Evolutionary conservation across 2,329 filamentous ascomycete species (phyloP), one percentile per base, ranked within the genome.

Genomic region (Diaporthe humulicola): DNA sequence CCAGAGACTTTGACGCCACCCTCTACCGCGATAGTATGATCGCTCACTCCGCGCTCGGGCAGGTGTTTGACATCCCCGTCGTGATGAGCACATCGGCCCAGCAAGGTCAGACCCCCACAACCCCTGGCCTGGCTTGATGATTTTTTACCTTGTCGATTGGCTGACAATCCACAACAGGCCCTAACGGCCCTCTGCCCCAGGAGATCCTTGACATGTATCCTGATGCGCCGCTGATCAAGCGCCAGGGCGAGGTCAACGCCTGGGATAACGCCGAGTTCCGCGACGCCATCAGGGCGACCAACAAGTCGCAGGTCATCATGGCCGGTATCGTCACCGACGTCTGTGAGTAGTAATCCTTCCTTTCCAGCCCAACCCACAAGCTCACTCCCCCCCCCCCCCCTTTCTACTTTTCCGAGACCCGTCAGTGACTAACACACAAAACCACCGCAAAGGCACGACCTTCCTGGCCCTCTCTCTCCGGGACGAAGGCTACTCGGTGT

Each of bases 301-400:
- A 89, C 74, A 92, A 91, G 81, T 91, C 87, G 40, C 94, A 95
- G 81, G 85, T 95, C 78, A 93, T 95, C 79, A 82, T 96, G 22
- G 93, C 87, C 3, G 93, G 93, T 10, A 94, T 95, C 79, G 88
- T 90, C 2, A 95, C 93, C 0, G 93, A 95, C 81, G 93, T 95
- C 74, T 95, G 92, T 88, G 73, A 67, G 77, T 78, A n/a, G n/a
- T n/a, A n/a, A n/a, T n/a, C n/a, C n/a, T n/a, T n/a, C n/a, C n/a
- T n/a, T n/a, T n/a, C n/a, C n/a, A n/a, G n/a, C n/a, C n/a, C n/a
- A n/a, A n/a, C n/a, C 19, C 3, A 22, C 2, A 1, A 17, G 9
- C 33, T 9, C 22, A n/a, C 28, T 14, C 22, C 2, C 10, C 30
- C 28, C 19, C 6, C 36, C 9, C 33, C 15, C 28, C 4, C 8